phyloP scores from a whole-genome alignment of 495 filamentous ascomycete genomes.

The Trypethelium eluteriae region DNA sequence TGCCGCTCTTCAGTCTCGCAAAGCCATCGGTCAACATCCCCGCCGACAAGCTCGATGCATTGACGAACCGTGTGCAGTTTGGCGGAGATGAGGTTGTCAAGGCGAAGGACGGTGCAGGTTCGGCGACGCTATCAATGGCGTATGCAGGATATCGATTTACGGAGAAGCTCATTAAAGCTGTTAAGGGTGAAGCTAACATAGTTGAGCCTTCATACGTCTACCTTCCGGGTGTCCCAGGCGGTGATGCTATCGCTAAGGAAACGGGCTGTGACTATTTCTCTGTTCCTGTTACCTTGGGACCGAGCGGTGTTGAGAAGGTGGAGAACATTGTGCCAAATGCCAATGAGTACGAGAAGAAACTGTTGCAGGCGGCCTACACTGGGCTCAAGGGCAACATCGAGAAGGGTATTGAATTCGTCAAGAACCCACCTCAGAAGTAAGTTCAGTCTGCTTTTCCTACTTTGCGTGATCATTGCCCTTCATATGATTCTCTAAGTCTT shows the following conservation, averaged over 20 bases:
- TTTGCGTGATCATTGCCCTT: not conserved
- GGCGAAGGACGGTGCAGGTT: constrained; percentile 93
- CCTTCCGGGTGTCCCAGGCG: constrained; percentile 80
- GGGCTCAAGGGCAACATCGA: constrained; percentile 85
- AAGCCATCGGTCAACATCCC: constrained; percentile 73
- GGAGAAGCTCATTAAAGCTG: constrained; percentile 83
- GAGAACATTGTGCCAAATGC: constrained; percentile 65
- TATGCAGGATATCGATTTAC: constrained; percentile 93
- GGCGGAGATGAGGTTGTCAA: constrained; percentile 98
- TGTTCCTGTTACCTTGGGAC: constrained; percentile 86
- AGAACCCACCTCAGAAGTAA: constrained; percentile 57
- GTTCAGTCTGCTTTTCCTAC: not conserved
- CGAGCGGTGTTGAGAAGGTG: constrained; percentile 80
- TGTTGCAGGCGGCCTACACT: constrained; percentile 64
- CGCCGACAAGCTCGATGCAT: constrained; percentile 71
- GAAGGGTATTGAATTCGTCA: constrained; percentile 84
- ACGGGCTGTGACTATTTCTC: constrained; percentile 92
- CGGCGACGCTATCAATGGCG: constrained; percentile 95
- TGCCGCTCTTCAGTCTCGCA: constrained; percentile 90
- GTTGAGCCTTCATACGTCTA: constrained; percentile 93
- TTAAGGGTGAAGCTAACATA: constrained; percentile 79
- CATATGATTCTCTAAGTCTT: not conserved
- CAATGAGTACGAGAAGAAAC: constrained; percentile 75
- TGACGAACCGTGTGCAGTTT: constrained; percentile 92
- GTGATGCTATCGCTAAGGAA: constrained; percentile 71